phyloP scores from a whole-genome alignment of 495 filamentous ascomycete species.

The Amniculicola lignicola region DNA sequence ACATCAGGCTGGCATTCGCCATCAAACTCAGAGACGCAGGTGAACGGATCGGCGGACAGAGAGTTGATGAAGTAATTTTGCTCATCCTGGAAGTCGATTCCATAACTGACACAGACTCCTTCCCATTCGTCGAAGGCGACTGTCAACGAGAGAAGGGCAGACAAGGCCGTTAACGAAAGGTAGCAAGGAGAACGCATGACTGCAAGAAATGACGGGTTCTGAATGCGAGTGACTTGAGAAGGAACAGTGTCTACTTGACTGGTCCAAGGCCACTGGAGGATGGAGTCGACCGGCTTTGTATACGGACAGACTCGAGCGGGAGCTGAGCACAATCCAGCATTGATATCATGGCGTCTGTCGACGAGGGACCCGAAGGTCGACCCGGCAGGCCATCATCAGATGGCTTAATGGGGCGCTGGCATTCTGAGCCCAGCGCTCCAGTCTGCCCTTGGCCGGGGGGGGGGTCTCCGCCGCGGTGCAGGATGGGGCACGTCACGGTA shows the following conservation, averaged over 20 bases:
- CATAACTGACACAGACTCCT: conserved; percentile 32
- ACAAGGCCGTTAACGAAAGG: conserved; percentile 5
- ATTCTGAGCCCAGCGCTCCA: too few species aligned
- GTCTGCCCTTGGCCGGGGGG: too few species aligned
- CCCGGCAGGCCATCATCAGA: conserved; percentile 3
- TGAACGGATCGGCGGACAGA: conserved; percentile 37
- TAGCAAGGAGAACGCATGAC: conserved; percentile 25
- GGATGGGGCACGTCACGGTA: too few species aligned
- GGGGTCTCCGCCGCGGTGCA: too few species aligned
- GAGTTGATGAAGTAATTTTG: conserved; percentile 40
- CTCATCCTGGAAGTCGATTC: conserved; percentile 40
- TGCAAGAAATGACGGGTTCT: not conserved
- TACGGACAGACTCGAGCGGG: not conserved
- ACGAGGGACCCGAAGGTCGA: conserved; percentile 16
- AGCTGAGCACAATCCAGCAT: conserved; percentile 5
- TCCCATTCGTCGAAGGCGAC: conserved; percentile 12
- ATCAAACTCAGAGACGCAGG: conserved; percentile 38
- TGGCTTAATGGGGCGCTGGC: too few species aligned
- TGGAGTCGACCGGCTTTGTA: conserved; percentile 10
- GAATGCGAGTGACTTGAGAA: not conserved
- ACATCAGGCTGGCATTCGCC: conserved; percentile 28
- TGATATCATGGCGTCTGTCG: conserved; percentile 15
- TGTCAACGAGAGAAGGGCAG: conserved; percentile 20
- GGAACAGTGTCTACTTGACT: too few species aligned
- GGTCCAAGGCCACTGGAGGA: too few species aligned